These are phyloP conservation scores for Zalerion maritima DNA, from an alignment of 495 filamentous ascomycete species.

Conservation along the genomic window DNA sequence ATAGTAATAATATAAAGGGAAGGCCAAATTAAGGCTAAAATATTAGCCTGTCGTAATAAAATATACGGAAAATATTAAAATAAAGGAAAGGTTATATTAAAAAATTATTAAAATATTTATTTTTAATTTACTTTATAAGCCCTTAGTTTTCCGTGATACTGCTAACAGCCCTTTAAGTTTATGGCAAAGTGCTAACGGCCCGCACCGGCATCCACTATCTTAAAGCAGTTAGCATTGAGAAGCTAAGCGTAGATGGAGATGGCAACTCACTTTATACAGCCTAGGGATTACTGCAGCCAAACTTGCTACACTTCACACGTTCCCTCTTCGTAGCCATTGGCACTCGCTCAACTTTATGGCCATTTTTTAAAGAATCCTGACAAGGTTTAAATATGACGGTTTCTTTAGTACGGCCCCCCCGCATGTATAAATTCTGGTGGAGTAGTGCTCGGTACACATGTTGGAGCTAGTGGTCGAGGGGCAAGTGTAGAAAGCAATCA, in stretches of 20 bases:
- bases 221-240: conserved; percentile 1
- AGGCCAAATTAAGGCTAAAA: no score
- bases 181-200: neutral
- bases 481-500: no score
- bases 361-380: neutral
- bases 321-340: conserved; percentile 3
- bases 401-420: conserved; percentile 3
- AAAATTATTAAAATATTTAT: conserved; percentile 1
- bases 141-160: neutral
- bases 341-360: conserved; percentile 3
- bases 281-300: conserved; percentile 4
- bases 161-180: neutral
- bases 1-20: neutral
- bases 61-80: neutral
- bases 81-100: conserved; percentile 2
- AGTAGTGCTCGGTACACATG: conserved; percentile 1
- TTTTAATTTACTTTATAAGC: neutral
- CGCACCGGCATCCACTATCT: neutral
- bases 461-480: conserved; percentile 1
- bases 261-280: neutral
- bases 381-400: conserved; percentile 2
- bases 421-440: conserved; percentile 1
- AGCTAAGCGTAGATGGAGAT: neutral
- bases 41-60: neutral
- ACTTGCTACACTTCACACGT: conserved; percentile 2